phyloP scores from a whole-genome alignment of 148 eudicot genomes.

The Simmondsia chinensis region DNA sequence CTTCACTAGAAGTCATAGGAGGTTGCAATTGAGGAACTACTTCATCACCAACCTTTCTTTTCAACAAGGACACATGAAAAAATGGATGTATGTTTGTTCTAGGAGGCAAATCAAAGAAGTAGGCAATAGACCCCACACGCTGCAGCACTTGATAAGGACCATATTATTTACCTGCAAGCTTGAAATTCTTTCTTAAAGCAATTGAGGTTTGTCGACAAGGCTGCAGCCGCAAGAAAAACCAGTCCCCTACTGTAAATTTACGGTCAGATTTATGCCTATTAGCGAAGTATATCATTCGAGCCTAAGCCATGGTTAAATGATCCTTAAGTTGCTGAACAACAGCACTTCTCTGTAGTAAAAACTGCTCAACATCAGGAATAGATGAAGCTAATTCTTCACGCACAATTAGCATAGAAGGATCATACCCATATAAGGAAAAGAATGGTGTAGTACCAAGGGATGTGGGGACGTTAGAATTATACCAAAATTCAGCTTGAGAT shows the following conservation, averaged over 20 bases:
- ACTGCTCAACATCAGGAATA: background rate
- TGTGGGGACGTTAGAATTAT: too few species aligned
- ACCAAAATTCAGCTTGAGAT: too few species aligned
- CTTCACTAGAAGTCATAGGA: too few species aligned
- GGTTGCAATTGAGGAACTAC: too few species aligned
- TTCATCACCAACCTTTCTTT: too few species aligned
- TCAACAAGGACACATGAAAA: background rate
- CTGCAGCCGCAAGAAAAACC: background rate
- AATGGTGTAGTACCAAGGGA: too few species aligned
- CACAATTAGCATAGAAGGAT: too few species aligned
- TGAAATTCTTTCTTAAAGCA: background rate
- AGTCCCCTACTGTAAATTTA: background rate
- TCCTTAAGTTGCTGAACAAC: background rate
- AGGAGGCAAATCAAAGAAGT: too few species aligned
- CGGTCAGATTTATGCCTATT: background rate
- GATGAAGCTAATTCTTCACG: too few species aligned
- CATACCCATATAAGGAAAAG: too few species aligned
- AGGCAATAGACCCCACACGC: background rate
- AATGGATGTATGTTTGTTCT: background rate
- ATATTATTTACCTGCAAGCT: background rate
- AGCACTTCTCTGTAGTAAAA: background rate
- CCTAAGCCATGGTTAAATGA: background rate
- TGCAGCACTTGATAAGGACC: background rate
- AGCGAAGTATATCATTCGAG: background rate
- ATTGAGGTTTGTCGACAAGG: background rate